phyloP scores from a whole-genome alignment of 1,284 basidiomycete species.

The Ustilago crameri region DNA sequence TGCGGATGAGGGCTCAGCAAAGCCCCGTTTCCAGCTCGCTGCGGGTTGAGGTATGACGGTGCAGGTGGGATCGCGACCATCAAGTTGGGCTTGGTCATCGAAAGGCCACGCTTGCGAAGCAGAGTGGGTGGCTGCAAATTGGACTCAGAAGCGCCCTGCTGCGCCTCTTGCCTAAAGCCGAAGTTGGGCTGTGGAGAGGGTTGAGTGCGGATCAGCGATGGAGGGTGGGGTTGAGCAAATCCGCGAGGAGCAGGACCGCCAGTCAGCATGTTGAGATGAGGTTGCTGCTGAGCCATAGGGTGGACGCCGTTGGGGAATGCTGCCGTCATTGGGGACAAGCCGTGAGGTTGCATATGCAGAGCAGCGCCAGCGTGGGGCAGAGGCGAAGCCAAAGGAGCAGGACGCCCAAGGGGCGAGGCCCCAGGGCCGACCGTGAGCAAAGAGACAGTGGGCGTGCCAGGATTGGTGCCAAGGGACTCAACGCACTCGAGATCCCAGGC shows the following conservation, averaged over 20 bases:
- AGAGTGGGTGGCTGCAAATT: slow-evolving; percentile 45
- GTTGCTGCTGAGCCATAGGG: slow-evolving; percentile 20
- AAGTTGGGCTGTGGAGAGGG: slow-evolving; percentile 49
- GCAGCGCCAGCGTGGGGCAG: slow-evolving; percentile 25
- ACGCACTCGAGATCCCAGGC: slow-evolving; percentile 68
- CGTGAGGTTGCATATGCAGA: slow-evolving; percentile 26
- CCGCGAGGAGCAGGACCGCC: slow-evolving; percentile 16
- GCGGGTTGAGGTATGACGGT: slow-evolving; percentile 51
- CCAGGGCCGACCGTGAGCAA: slow-evolving; percentile 42
- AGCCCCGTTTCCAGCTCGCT: slow-evolving; percentile 23
- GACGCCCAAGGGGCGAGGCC: slow-evolving; percentile 38
- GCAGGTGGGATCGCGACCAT: slow-evolving; percentile 59
- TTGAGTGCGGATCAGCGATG: slow-evolving; percentile 53
- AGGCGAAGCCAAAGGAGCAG: slow-evolving; percentile 40
- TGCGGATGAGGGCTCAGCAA: slow-evolving; percentile 47
- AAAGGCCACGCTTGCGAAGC: slow-evolving; percentile 59
- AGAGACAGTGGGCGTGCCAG: slow-evolving; percentile 61
- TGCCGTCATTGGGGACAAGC: slow-evolving; percentile 38
- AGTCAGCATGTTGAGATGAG: slow-evolving; percentile 32
- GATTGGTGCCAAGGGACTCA: slow-evolving; percentile 56
- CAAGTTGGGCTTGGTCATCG: slow-evolving; percentile 59
- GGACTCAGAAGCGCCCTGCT: slow-evolving; percentile 7
- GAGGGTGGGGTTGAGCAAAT: slow-evolving; percentile 26
- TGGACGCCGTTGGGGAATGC: slow-evolving; percentile 26
- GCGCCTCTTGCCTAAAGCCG: slow-evolving; percentile 19